Base-by-base conservation (phyloP, 2,329 filamentous ascomycete genomes). In the Raffaelea arxii region DNA sequence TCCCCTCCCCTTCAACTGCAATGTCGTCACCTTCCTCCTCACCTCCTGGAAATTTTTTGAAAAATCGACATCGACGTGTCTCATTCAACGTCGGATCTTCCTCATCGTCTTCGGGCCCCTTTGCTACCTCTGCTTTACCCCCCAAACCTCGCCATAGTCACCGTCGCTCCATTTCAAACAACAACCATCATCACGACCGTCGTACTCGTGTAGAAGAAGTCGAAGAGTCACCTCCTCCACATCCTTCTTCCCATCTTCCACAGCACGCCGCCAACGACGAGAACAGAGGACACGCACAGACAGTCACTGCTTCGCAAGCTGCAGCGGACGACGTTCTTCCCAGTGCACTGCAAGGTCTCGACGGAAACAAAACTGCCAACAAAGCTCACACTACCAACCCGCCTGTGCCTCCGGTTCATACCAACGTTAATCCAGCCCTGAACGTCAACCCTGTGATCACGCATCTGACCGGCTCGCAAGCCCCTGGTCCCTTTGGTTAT, bases 361-460 rank as follows among this genome's bases (percentile, higher is more conserved):
- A 10, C 9, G 23, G 38, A 6, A 10, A 40, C 7, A 16, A 16
- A 12, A 16, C 16, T 16, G 19, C 6, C 32, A 36, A 36, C 32
- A 36, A 36, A 36, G 32, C 32, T 36, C 14, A 18, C 9, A 10
- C 36, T 21, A 10, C 7, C 38, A 40, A 19, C 30, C 25, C 24
- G 16, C 19, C 14, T n/a, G 32, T 36, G 7, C 32, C 36, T 16
- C 35, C 41, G 22, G 27, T 49, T 21, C 22, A 49, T 37, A 46
- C 44, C 25, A 35, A 44, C 37, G 39, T 54, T 39, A 51, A 50
- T 14, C 49, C 48, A 6, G 49, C 53, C 3, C 30, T 47, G 9
- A 52, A 51, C 24, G 39, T 44, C 44, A 56, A 55, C 25, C 49
- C 47, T 16, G 27, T 54, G 25, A 53, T 49, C 43, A 49, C 50